Percentiles rank a stretch among this genome's conserved stretches.
phyloP scores from a whole-genome alignment of 805 yeast species.

The Pichia ethanolica region DNA sequence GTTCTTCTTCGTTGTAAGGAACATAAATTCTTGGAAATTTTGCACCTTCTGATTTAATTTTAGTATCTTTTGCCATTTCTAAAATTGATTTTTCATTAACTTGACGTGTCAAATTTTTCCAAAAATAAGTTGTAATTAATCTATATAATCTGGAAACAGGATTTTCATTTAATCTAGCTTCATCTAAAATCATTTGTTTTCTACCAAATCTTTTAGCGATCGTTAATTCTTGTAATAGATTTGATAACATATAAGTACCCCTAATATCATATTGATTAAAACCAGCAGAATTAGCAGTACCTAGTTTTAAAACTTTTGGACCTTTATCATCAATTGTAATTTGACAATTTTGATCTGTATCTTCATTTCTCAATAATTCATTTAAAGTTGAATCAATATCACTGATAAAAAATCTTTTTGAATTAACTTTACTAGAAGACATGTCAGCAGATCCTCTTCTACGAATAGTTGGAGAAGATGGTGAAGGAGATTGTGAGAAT shows the following conservation, averaged over 20 bases:
- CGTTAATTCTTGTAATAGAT: constrained; percentile 80
- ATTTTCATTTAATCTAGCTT: constrained; percentile 75
- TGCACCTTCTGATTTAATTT: constrained; percentile 54
- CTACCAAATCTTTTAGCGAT: constrained; percentile 78
- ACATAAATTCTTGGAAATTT: constrained; percentile 71
- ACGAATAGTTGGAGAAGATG: constrained; percentile 14
- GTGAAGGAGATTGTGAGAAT: constrained; percentile 2
- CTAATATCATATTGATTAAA: constrained; percentile 63
- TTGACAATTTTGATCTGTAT: constrained; percentile 78
- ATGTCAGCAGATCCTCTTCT: constrained; percentile 54
- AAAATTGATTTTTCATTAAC: constrained; percentile 56
- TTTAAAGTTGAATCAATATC: constrained; percentile 68
- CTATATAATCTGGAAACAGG: constrained; percentile 75
- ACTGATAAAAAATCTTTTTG: constrained; percentile 57
- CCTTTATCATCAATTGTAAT: constrained; percentile 82
- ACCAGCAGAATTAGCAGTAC: constrained; percentile 82
- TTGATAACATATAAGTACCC: constrained; percentile 86
- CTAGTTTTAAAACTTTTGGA: constrained; percentile 71
- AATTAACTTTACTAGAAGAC: constrained; percentile 24
- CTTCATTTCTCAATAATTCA: constrained; percentile 66
- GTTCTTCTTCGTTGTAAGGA: constrained; percentile 63
- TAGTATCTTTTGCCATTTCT: constrained; percentile 71
- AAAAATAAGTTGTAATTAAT: constrained; percentile 67
- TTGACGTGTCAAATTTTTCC: constrained; percentile 71
- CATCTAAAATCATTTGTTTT: constrained; percentile 71